phyloP scores from a whole-genome alignment of 306 rosid species.

The Quercus bicolor region DNA sequence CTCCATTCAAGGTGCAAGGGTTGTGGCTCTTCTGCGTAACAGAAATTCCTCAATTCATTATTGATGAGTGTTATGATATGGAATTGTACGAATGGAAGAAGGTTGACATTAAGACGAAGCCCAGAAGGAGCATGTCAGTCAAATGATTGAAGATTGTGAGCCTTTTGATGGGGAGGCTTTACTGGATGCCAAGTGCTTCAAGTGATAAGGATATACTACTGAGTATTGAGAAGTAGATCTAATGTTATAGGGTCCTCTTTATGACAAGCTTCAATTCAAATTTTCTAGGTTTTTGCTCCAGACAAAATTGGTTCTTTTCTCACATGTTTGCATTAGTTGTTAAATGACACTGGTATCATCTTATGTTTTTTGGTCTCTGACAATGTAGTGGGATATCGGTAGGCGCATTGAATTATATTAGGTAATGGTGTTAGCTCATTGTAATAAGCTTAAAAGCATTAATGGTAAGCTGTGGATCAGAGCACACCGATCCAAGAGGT shows the following conservation, averaged over 20 bases:
- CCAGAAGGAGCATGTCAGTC: constrained; percentile 75
- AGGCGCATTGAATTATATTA: neutral
- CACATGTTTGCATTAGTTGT: neutral
- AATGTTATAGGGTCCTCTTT: neutral
- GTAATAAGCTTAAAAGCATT: neutral
- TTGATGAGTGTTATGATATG: constrained; percentile 91
- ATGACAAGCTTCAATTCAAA: neutral
- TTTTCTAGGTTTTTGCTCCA: neutral
- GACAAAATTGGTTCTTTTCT: neutral
- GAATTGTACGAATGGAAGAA: constrained; percentile 82
- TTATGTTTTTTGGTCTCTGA: neutral
- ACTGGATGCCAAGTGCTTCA: constrained; percentile 88
- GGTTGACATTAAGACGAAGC: constrained; percentile 73
- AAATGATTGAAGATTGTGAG: constrained; percentile 82
- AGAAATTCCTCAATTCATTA: constrained; percentile 67
- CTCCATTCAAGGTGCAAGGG: constrained; percentile 88
- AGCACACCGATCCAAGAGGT: too few species aligned
- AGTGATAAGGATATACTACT: constrained; percentile 31
- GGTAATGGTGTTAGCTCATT: neutral
- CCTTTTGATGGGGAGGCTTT: constrained; percentile 81
- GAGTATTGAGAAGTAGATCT: neutral
- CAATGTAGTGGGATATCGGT: neutral
- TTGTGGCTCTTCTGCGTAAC: constrained; percentile 89
- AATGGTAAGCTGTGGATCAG: too few species aligned
- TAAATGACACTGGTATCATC: neutral